Percentiles rank a stretch among this genome's conserved stretches.
phyloP scores from a whole-genome alignment of 2,329 filamentous ascomycete genomes.

The Sclerotinia trifoliorum region DNA sequence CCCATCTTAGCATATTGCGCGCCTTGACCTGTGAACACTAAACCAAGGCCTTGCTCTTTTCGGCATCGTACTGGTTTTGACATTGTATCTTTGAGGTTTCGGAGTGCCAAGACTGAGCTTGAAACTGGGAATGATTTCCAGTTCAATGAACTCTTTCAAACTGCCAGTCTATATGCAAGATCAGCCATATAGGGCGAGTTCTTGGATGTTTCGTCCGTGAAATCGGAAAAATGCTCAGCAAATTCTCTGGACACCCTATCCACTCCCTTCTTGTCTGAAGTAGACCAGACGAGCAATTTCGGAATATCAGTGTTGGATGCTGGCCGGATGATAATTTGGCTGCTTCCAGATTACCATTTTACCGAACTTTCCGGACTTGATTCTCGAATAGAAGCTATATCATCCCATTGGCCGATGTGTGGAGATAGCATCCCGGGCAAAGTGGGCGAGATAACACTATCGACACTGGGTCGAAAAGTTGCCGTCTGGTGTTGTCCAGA shows the following conservation, averaged over 20 bases:
- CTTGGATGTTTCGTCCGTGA: not conserved
- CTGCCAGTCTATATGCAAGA: constrained; percentile 16
- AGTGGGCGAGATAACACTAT: not conserved
- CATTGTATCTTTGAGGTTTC: not conserved
- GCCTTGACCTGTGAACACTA: constrained; percentile 37
- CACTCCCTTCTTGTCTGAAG: not conserved
- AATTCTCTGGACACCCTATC: not conserved
- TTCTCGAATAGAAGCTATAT: not conserved
- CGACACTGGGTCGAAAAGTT: not conserved
- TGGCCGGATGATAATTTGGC: not conserved
- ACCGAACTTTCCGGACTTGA: not conserved
- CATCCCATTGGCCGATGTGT: not conserved
- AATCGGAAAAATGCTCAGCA: not conserved
- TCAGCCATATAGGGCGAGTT: not conserved
- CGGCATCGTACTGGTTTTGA: not conserved
- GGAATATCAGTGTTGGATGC: not conserved
- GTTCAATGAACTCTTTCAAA: constrained; percentile 5
- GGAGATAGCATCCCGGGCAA: not conserved
- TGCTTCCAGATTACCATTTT: not conserved
- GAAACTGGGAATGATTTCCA: constrained; percentile 15
- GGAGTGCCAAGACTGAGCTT: not conserved
- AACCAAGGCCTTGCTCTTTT: constrained; percentile 15
- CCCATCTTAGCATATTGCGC: constrained; percentile 36
- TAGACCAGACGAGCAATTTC: not conserved
- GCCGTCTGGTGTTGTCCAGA: not conserved